Base-by-base conservation (phyloP, 805 yeast species). In the Tetrapisispora iriomotensis region DNA sequence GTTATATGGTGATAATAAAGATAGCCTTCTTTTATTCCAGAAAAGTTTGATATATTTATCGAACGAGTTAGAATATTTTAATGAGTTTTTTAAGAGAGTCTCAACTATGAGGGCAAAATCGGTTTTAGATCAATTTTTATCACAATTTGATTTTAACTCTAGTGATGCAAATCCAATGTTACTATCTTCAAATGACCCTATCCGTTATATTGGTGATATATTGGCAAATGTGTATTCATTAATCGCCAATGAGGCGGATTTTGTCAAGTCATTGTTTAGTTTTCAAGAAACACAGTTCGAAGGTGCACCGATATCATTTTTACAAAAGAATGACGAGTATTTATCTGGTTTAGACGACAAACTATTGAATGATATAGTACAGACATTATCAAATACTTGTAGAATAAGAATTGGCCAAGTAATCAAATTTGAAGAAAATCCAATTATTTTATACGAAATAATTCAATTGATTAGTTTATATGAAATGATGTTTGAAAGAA, bases 191-290 rank as follows among this genome's bases (percentile, higher is more conserved):
- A 82, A 82, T 56, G 95, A 90, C 55, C 83, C 96, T 1, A 67
- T 78, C 20, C 68, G 95, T 40, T 88, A 79, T 46, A 67, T 85
- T 14, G 94, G 96, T 20, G 96, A 87, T 55, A 70, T 92, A 24
- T 64, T 92, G 28, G 97, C 97, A 0, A 83, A 82, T 65, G 71
- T 87, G 2, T 96, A 92, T 55, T 75, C 88, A 1, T 71, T 84
- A 4, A 78, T 87, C 23, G 94, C 87, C 4, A 84, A 85, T 60
- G 98, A 92, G 58, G 71, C 77, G 29, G 98, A 92, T 53, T 68
- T 80, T 23, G 70, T 90, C 5, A 69, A 70, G 8, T 69, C 77
- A 15, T 61, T 90, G 37, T 78, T 90, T 40, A 70, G 70, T 34
- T 61, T 65, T 33, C 61, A 62, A 28, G 44, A 51, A 28, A 43